These are phyloP conservation scores for Magnusiomyces magnusii DNA, from an alignment of 1,139 yeast species.

Conservation along the genomic window DNA sequence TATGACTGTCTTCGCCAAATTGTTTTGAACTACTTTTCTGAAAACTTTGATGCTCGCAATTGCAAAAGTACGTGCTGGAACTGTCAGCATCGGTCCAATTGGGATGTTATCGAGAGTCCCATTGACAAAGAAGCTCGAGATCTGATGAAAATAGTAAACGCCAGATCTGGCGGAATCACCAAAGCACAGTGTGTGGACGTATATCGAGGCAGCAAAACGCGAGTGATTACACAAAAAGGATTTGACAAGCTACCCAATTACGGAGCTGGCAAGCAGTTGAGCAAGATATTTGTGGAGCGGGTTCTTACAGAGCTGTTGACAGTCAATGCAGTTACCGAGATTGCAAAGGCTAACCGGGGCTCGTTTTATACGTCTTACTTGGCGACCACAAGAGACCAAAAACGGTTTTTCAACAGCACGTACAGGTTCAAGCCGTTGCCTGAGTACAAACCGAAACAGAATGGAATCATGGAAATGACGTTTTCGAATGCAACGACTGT, in stretches of 20 bases:
- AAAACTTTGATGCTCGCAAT: constrained; percentile 55
- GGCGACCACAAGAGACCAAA: neutral
- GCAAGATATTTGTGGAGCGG: neutral
- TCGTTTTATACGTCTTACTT: neutral
- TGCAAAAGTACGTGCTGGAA: constrained; percentile 82
- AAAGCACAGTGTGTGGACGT: neutral
- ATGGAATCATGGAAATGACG: neutral
- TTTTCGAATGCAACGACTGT: neutral
- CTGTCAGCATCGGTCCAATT: constrained; percentile 49
- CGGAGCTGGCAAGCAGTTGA: neutral
- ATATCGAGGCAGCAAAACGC: constrained; percentile 39
- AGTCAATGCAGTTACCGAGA: neutral
- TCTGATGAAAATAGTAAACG: constrained; percentile 49
- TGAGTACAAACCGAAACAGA: neutral
- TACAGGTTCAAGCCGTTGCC: neutral
- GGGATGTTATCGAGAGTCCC: constrained; percentile 49
- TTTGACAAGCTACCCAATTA: constrained; percentile 32
- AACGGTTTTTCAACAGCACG: neutral
- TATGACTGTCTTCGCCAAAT: constrained; percentile 88
- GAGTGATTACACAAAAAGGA: constrained; percentile 53
- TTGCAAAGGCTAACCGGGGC: neutral
- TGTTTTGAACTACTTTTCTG: constrained; percentile 85
- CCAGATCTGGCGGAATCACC: neutral
- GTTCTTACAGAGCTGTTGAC: neutral
- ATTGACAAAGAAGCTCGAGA: constrained; percentile 59